phyloP scores from a whole-genome alignment of 2,329 filamentous ascomycete species.

The Xylariaceae sp. region DNA sequence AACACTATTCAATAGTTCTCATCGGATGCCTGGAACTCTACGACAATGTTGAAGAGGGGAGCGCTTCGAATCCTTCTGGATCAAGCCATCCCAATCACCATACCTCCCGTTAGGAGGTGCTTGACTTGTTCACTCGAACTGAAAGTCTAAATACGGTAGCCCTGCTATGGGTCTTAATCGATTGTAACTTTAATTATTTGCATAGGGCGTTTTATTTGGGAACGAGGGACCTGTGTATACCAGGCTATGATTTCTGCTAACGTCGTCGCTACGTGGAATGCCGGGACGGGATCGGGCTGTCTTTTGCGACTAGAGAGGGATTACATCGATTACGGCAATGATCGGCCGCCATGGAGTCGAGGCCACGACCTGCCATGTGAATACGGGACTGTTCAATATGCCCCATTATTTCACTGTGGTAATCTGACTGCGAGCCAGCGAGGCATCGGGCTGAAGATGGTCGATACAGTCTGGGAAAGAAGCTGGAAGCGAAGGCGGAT shows the following conservation, averaged over 20 bases:
- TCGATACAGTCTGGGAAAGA: neutral
- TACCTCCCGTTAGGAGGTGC: slow-evolving; percentile 11
- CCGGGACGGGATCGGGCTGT: no score
- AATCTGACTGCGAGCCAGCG: neutral
- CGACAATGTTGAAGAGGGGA: slow-evolving; percentile 34
- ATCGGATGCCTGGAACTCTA: slow-evolving; percentile 41
- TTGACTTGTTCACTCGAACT: slow-evolving; percentile 4
- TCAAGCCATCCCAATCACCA: slow-evolving; percentile 15
- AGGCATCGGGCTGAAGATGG: neutral
- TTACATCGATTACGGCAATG: neutral
- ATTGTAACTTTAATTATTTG: slow-evolving; percentile 20
- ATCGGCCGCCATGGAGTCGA: neutral
- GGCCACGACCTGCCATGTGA: neutral
- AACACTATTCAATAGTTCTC: slow-evolving; percentile 19
- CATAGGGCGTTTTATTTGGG: slow-evolving; percentile 19
- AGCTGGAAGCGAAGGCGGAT: slow-evolving; percentile 2
- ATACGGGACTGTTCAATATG: neutral
- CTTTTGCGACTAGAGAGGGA: no score
- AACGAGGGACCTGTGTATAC: slow-evolving; percentile 17
- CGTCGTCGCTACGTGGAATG: slow-evolving; percentile 7
- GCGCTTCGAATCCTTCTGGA: slow-evolving; percentile 18
- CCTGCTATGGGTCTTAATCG: slow-evolving; percentile 9
- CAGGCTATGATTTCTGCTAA: slow-evolving; percentile 16
- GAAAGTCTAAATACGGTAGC: slow-evolving; percentile 3
- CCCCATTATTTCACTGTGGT: neutral